These are phyloP conservation scores for Cyclostephanos invisitatus DNA, from an alignment of 108 stramenopile species.

Conservation along the genomic window DNA sequence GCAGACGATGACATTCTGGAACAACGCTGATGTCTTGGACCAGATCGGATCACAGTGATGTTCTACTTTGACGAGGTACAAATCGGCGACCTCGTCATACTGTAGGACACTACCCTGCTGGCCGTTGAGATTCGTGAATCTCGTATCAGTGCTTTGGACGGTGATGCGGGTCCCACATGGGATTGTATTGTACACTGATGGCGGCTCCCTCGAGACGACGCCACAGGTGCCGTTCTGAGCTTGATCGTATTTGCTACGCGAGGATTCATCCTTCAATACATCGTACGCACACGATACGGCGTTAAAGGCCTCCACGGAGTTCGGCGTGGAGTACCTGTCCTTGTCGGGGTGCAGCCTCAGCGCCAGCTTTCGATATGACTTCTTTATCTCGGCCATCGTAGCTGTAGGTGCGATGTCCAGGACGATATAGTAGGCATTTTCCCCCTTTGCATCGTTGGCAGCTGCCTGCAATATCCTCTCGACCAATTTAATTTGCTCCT, in stretches of 20 bases:
- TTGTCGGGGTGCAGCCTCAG: conserved; percentile 31
- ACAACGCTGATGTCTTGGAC: conserved; percentile 13
- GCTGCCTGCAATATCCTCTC: background rate
- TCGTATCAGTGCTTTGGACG: conserved; percentile 3
- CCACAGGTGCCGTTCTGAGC: background rate
- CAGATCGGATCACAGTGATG: conserved; percentile 2
- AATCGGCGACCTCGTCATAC: conserved; percentile 2
- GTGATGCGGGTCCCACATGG: conserved; percentile 14
- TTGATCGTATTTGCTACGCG: conserved; percentile 1
- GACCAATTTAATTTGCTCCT: background rate
- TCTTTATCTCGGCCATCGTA: conserved; percentile 57
- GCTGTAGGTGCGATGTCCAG: conserved; percentile 44
- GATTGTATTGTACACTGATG: background rate
- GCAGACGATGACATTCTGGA: conserved; percentile 15
- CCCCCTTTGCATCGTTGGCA: background rate
- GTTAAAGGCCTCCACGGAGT: conserved; percentile 10
- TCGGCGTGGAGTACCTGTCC: conserved; percentile 2
- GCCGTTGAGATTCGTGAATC: conserved; percentile 12
- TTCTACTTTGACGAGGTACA: conserved; percentile 14
- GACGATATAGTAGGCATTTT: conserved; percentile 37
- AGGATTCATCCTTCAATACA: conserved; percentile 4
- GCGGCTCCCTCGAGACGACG: background rate
- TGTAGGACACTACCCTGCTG: conserved; percentile 5
- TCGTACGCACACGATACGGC: conserved; percentile 2
- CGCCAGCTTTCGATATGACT: conserved; percentile 68